Percentiles rank a stretch among this genome's conserved stretches.
Conservation (phyloP, 352 stramenopile species). For the Phytophthora niederhauseri region DNA sequence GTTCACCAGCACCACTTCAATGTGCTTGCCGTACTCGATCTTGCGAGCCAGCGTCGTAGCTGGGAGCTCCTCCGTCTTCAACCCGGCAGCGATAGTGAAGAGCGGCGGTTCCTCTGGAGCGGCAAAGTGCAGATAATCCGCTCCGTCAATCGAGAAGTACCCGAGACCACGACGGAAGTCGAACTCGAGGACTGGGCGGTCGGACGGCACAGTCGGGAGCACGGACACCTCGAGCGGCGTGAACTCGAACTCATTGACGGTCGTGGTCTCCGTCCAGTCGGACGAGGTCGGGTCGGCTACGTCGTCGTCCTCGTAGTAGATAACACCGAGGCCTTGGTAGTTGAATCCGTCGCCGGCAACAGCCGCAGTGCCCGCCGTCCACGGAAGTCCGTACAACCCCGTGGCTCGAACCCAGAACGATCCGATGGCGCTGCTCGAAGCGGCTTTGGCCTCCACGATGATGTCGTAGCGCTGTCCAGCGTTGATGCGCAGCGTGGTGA, state of each 20-base stretch:
- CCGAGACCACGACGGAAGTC: slow-evolving; percentile 21
- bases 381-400: slow-evolving; percentile 26
- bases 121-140: slow-evolving; percentile 20
- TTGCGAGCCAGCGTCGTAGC: slow-evolving; percentile 10
- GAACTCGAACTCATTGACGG: slow-evolving; percentile 34
- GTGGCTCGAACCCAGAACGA: slow-evolving; percentile 40
- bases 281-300: slow-evolving; percentile 20
- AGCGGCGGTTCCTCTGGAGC: slow-evolving; percentile 23
- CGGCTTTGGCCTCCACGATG: slow-evolving; percentile 26
- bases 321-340: slow-evolving; percentile 23
- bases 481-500: slow-evolving; percentile 39
- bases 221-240: slow-evolving; percentile 15
- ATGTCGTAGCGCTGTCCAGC: slow-evolving; percentile 40
- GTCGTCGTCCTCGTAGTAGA: slow-evolving; percentile 26
- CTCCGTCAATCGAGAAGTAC: slow-evolving; percentile 31
- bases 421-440: slow-evolving; percentile 11
- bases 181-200: slow-evolving; percentile 36
- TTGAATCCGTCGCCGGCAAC: slow-evolving; percentile 33
- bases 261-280: slow-evolving; percentile 19
- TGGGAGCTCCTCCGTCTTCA: slow-evolving; percentile 25
- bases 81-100: slow-evolving; percentile 27
- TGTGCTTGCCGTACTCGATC: slow-evolving; percentile 35
- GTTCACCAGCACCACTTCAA: slow-evolving; percentile 40
- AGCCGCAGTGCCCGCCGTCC: slow-evolving; percentile 20
- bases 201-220: slow-evolving; percentile 15